Evolutionary conservation across 176 grass and related monocot species (phyloP).

Genomic region (Secale cereale): DNA sequence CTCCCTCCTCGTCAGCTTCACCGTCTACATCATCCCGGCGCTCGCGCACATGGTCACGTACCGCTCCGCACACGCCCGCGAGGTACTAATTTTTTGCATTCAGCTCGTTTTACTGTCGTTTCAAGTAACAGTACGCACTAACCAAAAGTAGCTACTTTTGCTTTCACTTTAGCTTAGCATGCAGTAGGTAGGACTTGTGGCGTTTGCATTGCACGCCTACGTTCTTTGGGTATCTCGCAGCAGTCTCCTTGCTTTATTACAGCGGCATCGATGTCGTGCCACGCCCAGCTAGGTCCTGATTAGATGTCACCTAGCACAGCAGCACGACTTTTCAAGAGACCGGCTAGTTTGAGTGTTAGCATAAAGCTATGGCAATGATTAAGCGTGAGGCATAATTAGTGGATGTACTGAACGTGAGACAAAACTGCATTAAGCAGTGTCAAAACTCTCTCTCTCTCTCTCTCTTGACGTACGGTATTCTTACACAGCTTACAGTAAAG

Average conservation of each 20-base stretch:
- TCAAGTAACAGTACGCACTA: not conserved
- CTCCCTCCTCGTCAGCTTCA: slow-evolving; percentile 89
- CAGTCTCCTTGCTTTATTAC: slow-evolving; percentile 17
- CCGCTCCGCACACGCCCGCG: slow-evolving; percentile 72
- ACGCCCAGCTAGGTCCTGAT: slow-evolving; percentile 5
- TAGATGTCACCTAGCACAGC: slow-evolving; percentile 19
- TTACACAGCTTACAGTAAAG: not conserved
- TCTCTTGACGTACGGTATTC: slow-evolving; percentile 2
- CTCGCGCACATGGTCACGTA: slow-evolving; percentile 91
- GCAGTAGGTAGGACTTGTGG: not conserved
- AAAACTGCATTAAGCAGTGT: not conserved
- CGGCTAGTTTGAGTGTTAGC: not conserved
- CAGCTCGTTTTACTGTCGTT: not conserved
- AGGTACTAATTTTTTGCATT: slow-evolving; percentile 23
- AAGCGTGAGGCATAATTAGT: slow-evolving; percentile 20
- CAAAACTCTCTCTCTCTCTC: not conserved
- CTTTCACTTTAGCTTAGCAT: not conserved
- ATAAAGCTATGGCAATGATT: slow-evolving; percentile 20
- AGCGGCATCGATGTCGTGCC: not conserved
- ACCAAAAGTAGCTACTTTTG: not conserved
- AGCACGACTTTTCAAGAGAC: slow-evolving; percentile 7
- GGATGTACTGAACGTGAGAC: not conserved
- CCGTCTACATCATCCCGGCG: slow-evolving; percentile 94
- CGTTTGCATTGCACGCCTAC: not conserved
- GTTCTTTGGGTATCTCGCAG: slow-evolving; percentile 9